Evolutionary conservation across 306 rosid genomes (phyloP).

Genomic region (Purshia tridentata): DNA sequence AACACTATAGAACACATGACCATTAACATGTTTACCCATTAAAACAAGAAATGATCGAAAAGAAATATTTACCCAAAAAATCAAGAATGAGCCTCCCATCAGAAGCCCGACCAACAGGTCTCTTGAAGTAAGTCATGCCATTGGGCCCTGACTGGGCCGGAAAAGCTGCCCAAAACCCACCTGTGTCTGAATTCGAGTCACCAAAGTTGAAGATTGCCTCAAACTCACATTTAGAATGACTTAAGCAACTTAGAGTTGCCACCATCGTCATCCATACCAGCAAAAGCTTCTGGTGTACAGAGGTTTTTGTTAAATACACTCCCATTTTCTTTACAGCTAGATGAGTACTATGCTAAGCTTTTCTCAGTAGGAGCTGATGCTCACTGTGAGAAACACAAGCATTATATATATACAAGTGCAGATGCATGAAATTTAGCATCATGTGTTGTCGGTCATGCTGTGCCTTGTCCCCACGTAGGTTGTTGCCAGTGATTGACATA

Average conservation of each 20-base stretch:
- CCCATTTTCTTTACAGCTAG: not conserved
- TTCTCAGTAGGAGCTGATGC: too few relatives aligned
- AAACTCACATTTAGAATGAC: slow-evolving; percentile 45
- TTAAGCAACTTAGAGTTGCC: slow-evolving; percentile 18
- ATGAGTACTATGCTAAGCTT: too few relatives aligned
- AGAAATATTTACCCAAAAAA: slow-evolving; percentile 56
- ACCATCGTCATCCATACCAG: slow-evolving; percentile 14
- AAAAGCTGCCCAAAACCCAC: slow-evolving; percentile 69
- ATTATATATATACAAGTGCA: too few relatives aligned
- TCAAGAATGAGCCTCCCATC: slow-evolving; percentile 81
- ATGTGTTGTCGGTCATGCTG: too few relatives aligned
- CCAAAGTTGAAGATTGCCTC: slow-evolving; percentile 78
- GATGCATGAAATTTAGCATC: too few relatives aligned
- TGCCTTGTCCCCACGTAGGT: too few relatives aligned
- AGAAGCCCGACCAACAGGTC: slow-evolving; percentile 69
- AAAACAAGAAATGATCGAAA: not conserved
- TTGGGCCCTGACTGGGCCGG: slow-evolving; percentile 59
- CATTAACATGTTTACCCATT: too few relatives aligned
- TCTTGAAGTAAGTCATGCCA: slow-evolving; percentile 69
- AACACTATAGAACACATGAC: too few relatives aligned
- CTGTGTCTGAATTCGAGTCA: slow-evolving; percentile 71
- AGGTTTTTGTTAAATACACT: not conserved
- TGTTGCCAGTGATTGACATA: too few relatives aligned
- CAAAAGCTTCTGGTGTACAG: slow-evolving; percentile 8
- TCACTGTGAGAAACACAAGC: too few relatives aligned